phyloP scores from a whole-genome alignment of 768 basidiomycete species.

The Naganishia vaughanmartiniae region DNA sequence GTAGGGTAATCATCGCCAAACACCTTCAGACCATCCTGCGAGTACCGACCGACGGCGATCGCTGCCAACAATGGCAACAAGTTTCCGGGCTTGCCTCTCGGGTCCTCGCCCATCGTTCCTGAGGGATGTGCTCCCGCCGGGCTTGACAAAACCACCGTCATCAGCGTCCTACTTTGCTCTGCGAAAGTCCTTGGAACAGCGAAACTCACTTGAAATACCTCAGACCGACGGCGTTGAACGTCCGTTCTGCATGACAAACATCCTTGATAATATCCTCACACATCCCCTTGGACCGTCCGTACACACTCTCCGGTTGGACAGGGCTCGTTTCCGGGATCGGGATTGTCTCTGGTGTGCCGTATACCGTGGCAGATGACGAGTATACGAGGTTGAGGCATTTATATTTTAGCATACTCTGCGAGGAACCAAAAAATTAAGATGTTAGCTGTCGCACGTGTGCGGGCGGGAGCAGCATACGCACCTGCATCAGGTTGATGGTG shows the following conservation, averaged over 20 bases:
- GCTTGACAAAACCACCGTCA: conserved; percentile 54
- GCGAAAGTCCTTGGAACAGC: background rate
- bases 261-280: conserved; percentile 85
- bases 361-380: conserved; percentile 97
- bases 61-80: conserved; percentile 88
- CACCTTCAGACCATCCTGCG: conserved; percentile 64
- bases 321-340: conserved; percentile 92
- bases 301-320: conserved; percentile 82
- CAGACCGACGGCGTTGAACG: conserved; percentile 66
- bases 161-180: background rate
- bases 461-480: conserved; percentile 38
- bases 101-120: conserved; percentile 91
- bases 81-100: conserved; percentile 91
- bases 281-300: conserved; percentile 96
- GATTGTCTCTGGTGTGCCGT: conserved; percentile 84
- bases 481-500: conserved; percentile 71
- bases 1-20: conserved; percentile 99
- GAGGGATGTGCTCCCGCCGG: conserved; percentile 98
- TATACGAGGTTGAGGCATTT: conserved; percentile 86
- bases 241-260: conserved; percentile 65
- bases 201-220: conserved; percentile 81
- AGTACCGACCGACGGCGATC: conserved; percentile 86
- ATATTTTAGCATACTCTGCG: conserved; percentile 76
- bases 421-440: background rate
- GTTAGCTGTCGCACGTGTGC: background rate